Percentiles rank a stretch among this genome's conserved stretches.
Conservation (phyloP, 208 protist species). For the Wallacemonas collosoma region DNA sequence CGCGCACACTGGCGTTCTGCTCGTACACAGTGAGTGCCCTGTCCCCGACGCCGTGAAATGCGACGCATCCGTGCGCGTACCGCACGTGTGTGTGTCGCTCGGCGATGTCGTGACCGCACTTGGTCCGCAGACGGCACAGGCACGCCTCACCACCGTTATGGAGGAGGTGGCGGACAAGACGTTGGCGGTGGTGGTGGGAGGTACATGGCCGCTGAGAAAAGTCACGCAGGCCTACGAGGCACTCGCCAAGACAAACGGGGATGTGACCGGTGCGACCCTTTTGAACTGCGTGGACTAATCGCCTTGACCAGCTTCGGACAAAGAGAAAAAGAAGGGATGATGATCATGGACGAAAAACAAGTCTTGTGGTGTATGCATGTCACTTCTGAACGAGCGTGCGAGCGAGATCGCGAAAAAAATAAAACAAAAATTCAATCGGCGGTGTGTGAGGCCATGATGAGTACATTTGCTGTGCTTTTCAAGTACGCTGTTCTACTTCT, state of each 20-base stretch:
- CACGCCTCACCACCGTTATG: not conserved
- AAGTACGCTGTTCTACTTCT: too few relatives aligned
- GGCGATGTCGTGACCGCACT: not conserved
- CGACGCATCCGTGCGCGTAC: too few relatives aligned
- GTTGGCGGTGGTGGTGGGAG: not conserved
- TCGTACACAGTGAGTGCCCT: not conserved
- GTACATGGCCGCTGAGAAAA: not conserved
- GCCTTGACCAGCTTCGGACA: not conserved
- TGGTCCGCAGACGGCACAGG: not conserved
- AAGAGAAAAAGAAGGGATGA: not conserved
- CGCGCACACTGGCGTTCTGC: not conserved
- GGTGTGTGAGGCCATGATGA: too few relatives aligned
- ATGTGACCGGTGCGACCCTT: not conserved
- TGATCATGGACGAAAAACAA: not conserved
- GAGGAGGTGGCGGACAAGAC: not conserved
- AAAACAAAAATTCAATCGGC: too few relatives aligned
- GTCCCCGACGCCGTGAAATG: not conserved
- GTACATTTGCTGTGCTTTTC: too few relatives aligned
- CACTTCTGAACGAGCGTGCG: too few relatives aligned
- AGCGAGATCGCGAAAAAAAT: too few relatives aligned
- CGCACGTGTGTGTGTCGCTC: not conserved
- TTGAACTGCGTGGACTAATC: not conserved
- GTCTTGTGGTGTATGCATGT: not conserved
- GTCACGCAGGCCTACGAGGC: not conserved
- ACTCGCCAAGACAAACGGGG: not conserved